Evolutionary conservation across 768 basidiomycete species (phyloP).

Genomic region (Cystobasidium ongulense): DNA sequence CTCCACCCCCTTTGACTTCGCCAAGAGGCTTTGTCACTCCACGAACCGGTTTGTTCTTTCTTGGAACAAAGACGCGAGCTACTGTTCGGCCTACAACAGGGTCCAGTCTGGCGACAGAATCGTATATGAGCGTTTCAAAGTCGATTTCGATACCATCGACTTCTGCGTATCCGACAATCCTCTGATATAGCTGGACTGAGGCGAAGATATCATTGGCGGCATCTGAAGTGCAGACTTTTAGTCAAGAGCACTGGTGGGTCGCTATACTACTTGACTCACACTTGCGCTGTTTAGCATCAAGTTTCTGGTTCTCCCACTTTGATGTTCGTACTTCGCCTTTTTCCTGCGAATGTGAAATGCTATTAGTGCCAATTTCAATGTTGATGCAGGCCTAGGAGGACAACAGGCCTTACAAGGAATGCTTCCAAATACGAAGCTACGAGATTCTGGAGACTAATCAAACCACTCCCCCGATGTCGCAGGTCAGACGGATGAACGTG

Average conservation of each 20-base stretch:
- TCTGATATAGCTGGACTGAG: constrained; percentile 8
- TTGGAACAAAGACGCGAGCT: background rate
- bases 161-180: constrained; percentile 1
- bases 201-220: constrained; percentile 21
- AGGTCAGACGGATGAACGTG: background rate
- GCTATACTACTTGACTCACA: background rate
- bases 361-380: too few species aligned
- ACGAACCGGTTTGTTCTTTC: background rate
- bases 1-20: background rate
- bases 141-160: background rate
- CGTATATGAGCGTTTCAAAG: background rate
- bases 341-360: background rate
- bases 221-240: background rate
- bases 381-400: background rate
- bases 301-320: constrained; percentile 3
- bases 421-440: background rate
- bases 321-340: constrained; percentile 18
- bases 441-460: constrained; percentile 6
- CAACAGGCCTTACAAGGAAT: background rate
- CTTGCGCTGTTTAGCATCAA: background rate
- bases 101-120: background rate
- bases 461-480: background rate
- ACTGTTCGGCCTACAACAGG: background rate
- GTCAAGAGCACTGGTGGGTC: background rate
- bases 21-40: background rate